Percentiles rank a stretch among this genome's conserved stretches.
phyloP scores from a whole-genome alignment of 2,329 filamentous ascomycete species.

The Helotiales sp. region DNA sequence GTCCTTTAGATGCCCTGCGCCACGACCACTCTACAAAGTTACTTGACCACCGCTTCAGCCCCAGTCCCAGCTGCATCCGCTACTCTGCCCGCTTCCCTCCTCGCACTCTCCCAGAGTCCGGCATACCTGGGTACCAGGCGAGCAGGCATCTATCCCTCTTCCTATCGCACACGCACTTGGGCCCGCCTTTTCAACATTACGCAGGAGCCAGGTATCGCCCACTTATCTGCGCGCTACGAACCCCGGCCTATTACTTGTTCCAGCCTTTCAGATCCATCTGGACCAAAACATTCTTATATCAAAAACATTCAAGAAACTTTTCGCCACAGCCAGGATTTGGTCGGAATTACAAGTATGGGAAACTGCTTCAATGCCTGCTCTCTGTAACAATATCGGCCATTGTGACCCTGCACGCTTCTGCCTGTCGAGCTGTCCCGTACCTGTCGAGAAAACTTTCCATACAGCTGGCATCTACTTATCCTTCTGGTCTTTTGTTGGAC shows the following conservation, averaged over 20 bases:
- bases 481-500: slow-evolving; percentile 18
- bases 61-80: slow-evolving; percentile 22
- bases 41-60: slow-evolving; percentile 20
- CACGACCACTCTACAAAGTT: slow-evolving; percentile 12
- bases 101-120: slow-evolving; percentile 14
- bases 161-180: background rate
- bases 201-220: slow-evolving; percentile 13
- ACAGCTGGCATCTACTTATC: slow-evolving; percentile 10
- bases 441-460: slow-evolving; percentile 17
- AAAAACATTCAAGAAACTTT: slow-evolving; percentile 14
- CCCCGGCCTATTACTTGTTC: slow-evolving; percentile 5
- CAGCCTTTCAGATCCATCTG: slow-evolving; percentile 4
- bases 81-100: slow-evolving; percentile 20
- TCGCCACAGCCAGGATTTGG: slow-evolving; percentile 12
- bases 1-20: slow-evolving; percentile 6
- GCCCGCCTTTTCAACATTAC: slow-evolving; percentile 4
- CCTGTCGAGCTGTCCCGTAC: slow-evolving; percentile 12
- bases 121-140: slow-evolving; percentile 24
- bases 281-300: slow-evolving; percentile 19
- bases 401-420: slow-evolving; percentile 12
- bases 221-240: slow-evolving; percentile 15
- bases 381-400: slow-evolving; percentile 26
- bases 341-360: slow-evolving; percentile 24
- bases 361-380: slow-evolving; percentile 19
- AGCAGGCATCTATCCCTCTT: slow-evolving; percentile 13